Base-by-base conservation (phyloP, 208 protist species). In the Naegleria fowleri region DNA sequence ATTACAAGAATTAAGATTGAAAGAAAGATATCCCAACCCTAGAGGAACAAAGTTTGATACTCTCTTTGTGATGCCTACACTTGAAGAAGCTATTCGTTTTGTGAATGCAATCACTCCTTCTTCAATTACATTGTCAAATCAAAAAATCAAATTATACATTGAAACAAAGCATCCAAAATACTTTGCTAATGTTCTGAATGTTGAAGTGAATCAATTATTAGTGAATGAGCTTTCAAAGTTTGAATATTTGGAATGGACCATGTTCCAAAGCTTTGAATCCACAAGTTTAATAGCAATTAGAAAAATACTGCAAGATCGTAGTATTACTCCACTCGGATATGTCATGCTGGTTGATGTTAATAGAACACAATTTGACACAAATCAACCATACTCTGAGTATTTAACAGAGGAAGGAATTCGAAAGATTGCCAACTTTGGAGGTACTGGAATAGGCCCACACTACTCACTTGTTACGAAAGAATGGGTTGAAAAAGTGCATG, bases 151-250 rank as follows among this genome's bases (percentile, higher is more conserved):
- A 79, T 33, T 79, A 25, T 79, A 79, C 29, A 79, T 79, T 79
- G 67, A 79, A 79, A 79, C 67, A 36, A 79, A 79, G n/a, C 67
- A 79, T 79, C 67, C 67, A 36, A 79, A 19, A 79, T 79, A 36
- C 29, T 79, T 79, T 79, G 25, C 19, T 36, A 0, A 79, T 11
- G 67, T 79, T 11, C 2, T 79, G 9, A 36, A 36, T 79, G 16
- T 79, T 29, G 67, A 79, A 6, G 25, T 79, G 0, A 29, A 79
- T 79, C 67, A 36, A 79, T 36, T 36, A 13, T 79, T 79, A 13
- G 67, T 79, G 6, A 33, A 79, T 36, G 29, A 36, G 9, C n/a
- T 79, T 6, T 36, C 16, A 25, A 79, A 79, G 9, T 36, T 36
- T 33, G n/a, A 79, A 0, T 79, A 79, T 36, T 29, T 79, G 16